Base-by-base conservation (phyloP, 2,329 filamentous ascomycete species). In the Fusarium keratoplasticum region DNA sequence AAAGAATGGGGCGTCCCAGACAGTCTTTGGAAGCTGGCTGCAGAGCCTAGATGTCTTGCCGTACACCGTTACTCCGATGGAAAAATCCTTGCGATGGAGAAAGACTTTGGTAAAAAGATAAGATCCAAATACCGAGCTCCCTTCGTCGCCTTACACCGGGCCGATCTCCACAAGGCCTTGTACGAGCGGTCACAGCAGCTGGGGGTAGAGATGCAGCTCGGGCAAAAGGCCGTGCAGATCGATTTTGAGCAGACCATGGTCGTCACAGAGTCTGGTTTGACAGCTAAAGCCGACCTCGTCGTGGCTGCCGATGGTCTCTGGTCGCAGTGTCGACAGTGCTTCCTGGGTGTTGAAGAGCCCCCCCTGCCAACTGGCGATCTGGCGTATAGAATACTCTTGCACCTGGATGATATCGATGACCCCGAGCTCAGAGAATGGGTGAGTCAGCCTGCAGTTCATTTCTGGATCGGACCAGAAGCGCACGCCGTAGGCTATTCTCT, bases 291-390 rank as follows among this genome's bases (percentile, higher is more conserved):
- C 2, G 64, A 72, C 29, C 29, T 75, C 0, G 78, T 94, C 6
- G 84, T 93, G 2, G 91, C 86, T 1, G 90, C 90, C 0, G 92
- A 93, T 71, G 91, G 91, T 0, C 81, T 93, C 0, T 92, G 90
- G 89, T 92, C 89, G 2, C 82, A 83, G 14, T 90, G 87, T 52
- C 85, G 90, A 0, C 84, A 86, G 60, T 81, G 82, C 4, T 86
- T 89, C 18, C 79, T 89, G 0, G 85, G 84, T 0, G 81, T 77
- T 0, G 81, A 83, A 5, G 87, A 88, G 38, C 81, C 83, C 6
- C 89, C 91, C 0, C 78, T 87, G 9, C 87, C 89, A 0, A 93
- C 90, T 0, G 91, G 91, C 0, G 91, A 93, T 77, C 79, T 93
- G 16, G 91, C 91, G 1, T 93, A 92, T 75, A 85, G 91, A 2